Evolutionary conservation across 1,284 basidiomycete genomes (phyloP), one percentile per base, ranked within the genome.

Genomic region (Ceratobasidium sp.): DNA sequence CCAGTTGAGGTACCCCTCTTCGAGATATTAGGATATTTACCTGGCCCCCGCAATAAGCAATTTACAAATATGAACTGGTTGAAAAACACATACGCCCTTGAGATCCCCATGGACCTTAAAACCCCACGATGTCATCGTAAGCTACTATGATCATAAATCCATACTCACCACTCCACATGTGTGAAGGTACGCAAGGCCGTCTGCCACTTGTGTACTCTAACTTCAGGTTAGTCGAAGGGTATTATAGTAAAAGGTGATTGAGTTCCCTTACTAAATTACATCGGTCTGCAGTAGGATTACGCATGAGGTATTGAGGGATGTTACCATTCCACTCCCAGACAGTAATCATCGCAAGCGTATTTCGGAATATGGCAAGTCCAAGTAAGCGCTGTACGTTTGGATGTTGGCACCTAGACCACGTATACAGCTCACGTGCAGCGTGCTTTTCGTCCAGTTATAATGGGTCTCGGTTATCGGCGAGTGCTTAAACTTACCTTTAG

Each of bases 381-480:
- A 62, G 45, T 21, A 62, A 21, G 10, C 6, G 23, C 18, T 32
- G 45, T 16, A 62, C 60, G 43, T 48, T 48, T 9, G 43, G 60
- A 48, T 62, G 60, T n/a, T 48, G 6, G 60, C 43, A 62, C 28
- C 43, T 62, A 2, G 60, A 62, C 60, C 60, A 62, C 16, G 41
- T 30, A 28, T 62, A 48, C 28, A 62, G 41, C 43, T 62, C 60
- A 8, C 28, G 41, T 4, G 60, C 41, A 3, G 43, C 41, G 18
- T 62, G 8, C 60, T 62, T 16, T 12, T 14, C 36, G 14, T 39
- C 14, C 36, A 14, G 8, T 39, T 14, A 39, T 6, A 6, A 39
- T 39, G 8, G 14, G 14, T 14, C 14, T n/a, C n/a, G n/a, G n/a
- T 14, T 39, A 39, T 39, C 36, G 14, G 36, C 36, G 36, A 14